Evolutionary conservation across 116 monocot species (phyloP).

Genomic region (Posidonia oceanica): DNA sequence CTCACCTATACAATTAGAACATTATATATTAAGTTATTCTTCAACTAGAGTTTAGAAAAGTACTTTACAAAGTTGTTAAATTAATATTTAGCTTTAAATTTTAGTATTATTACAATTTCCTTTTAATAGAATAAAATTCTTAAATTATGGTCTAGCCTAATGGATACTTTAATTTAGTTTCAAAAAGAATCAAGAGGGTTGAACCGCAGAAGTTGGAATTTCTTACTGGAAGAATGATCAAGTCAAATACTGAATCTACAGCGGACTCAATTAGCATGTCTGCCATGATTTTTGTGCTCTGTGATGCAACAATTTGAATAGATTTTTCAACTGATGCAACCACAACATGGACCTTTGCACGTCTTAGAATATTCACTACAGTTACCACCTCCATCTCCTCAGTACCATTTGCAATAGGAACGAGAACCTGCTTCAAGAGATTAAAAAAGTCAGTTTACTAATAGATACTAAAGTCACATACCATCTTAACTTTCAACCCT

Average conservation of each 20-base stretch:
- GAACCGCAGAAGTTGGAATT: not conserved
- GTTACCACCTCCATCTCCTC: constrained; percentile 86
- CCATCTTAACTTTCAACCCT: too few relatives aligned
- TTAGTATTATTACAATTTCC: too few relatives aligned
- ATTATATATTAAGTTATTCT: too few relatives aligned
- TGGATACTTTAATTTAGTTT: not conserved
- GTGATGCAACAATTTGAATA: constrained; percentile 51
- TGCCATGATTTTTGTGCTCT: constrained; percentile 61
- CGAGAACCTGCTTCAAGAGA: constrained; percentile 41
- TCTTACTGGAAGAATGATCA: constrained; percentile 80
- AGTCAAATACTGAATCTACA: constrained; percentile 53
- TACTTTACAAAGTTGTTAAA: too few relatives aligned
- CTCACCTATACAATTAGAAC: too few relatives aligned
- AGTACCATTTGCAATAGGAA: constrained; percentile 91
- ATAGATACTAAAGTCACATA: too few relatives aligned
- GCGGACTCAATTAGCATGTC: constrained; percentile 53
- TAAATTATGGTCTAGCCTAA: too few relatives aligned
- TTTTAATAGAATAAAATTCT: too few relatives aligned
- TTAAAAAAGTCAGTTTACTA: too few relatives aligned
- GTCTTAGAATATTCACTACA: constrained; percentile 65
- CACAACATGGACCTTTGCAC: constrained; percentile 69
- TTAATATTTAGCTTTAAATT: too few relatives aligned
- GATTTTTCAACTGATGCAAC: constrained; percentile 88
- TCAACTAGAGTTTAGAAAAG: too few relatives aligned
- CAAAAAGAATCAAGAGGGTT: not conserved